These are phyloP conservation scores for Centrapalus pauciflorus DNA, from an alignment of 129 eudicot genomes.

Conservation along the genomic window DNA sequence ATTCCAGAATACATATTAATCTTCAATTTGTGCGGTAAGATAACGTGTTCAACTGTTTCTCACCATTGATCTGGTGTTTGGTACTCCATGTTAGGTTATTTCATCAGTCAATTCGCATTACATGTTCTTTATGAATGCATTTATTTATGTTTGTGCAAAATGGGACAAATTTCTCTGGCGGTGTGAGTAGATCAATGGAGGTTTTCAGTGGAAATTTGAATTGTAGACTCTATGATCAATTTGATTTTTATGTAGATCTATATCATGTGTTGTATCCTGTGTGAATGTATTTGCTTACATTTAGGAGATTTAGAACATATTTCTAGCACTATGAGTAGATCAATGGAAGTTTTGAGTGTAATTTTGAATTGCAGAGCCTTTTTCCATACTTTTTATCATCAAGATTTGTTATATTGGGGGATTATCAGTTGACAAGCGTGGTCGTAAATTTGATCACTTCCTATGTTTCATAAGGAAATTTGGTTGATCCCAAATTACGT, in stretches of 20 bases:
- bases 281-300: not conserved
- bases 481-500: not conserved
- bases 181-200: no score
- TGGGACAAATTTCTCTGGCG: no score
- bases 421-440: not conserved
- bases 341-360: not conserved
- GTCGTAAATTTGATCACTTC: not conserved
- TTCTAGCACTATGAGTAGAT: slow-evolving; percentile 14
- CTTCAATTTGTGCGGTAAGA: slow-evolving; percentile 20
- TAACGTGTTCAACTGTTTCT: not conserved
- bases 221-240: no score
- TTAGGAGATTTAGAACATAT: slow-evolving; percentile 2
- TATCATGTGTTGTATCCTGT: not conserved
- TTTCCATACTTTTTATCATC: not conserved
- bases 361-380: not conserved
- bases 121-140: no score
- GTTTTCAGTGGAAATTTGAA: no score
- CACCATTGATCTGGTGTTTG: slow-evolving; percentile 8
- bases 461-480: not conserved
- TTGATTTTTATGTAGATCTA: no score
- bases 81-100: not conserved
- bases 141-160: no score
- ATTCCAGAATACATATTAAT: not conserved
- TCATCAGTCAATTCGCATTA: not conserved
- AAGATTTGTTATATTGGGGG: slow-evolving; percentile 11